Evolutionary conservation across 1,284 basidiomycete species (phyloP).

Genomic region (Ceratorhiza oryzae-sativae): DNA sequence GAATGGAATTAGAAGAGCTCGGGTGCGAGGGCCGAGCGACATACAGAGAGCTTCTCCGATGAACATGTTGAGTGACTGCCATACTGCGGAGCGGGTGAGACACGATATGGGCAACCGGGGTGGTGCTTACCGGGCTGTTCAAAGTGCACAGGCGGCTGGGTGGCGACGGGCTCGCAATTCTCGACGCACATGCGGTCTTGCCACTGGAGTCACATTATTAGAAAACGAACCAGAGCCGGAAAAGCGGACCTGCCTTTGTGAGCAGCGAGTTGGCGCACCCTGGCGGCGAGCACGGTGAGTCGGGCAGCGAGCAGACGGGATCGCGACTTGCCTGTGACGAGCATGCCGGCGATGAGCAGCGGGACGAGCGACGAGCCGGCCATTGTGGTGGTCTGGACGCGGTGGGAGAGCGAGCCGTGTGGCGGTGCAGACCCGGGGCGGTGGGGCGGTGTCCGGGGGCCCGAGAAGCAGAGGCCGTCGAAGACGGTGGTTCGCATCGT

Average conservation of each 20-base stretch:
- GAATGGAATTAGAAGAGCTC: slow-evolving; percentile 16
- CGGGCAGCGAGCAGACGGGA: not conserved
- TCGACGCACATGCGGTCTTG: slow-evolving; percentile 96
- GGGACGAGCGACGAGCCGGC: slow-evolving; percentile 49
- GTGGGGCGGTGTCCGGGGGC: slow-evolving; percentile 30
- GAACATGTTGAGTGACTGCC: slow-evolving; percentile 94
- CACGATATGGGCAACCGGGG: slow-evolving; percentile 3
- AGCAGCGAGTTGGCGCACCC: slow-evolving; percentile 68
- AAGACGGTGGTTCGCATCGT: slow-evolving; percentile 10
- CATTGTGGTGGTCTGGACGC: slow-evolving; percentile 11
- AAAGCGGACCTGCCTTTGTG: slow-evolving; percentile 62
- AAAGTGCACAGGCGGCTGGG: slow-evolving; percentile 69
- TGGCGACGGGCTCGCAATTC: slow-evolving; percentile 65
- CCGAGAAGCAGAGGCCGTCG: not conserved
- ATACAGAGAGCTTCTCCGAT: slow-evolving; percentile 92
- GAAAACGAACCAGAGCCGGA: not conserved
- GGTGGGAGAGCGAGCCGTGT: not conserved
- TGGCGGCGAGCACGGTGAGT: slow-evolving; percentile 8
- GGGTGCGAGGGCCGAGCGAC: slow-evolving; percentile 50
- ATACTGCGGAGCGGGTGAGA: slow-evolving; percentile 58
- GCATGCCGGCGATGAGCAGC: slow-evolving; percentile 75
- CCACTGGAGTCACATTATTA: not conserved
- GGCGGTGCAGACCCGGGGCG: slow-evolving; percentile 44
- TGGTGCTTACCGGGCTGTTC: slow-evolving; percentile 68
- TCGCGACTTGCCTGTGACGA: slow-evolving; percentile 62